Conservation (phyloP, 352 stramenopile species). For the Pythium angustatum region DNA sequence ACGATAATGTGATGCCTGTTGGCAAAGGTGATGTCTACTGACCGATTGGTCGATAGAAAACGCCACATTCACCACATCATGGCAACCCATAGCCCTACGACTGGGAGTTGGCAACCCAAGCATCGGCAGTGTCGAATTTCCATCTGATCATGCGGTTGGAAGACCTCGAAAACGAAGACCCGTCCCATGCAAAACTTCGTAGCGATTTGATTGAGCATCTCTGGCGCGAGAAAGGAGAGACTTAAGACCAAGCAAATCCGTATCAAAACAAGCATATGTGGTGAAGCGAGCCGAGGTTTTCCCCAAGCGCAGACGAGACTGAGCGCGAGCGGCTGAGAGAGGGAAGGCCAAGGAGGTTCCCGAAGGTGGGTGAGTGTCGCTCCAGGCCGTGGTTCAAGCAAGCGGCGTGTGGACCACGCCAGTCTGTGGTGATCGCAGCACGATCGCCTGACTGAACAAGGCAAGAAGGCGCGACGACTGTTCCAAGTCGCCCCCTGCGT, state of each 20-base stretch:
- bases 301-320: background rate
- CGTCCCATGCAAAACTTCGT: background rate
- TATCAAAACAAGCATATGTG: background rate
- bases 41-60: no score
- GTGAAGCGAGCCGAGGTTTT: background rate
- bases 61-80: no score
- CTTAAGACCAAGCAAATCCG: background rate
- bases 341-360: no score
- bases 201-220: slow-evolving; percentile 1
- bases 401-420: background rate
- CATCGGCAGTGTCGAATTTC: no score
- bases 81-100: no score
- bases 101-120: no score
- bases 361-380: no score
- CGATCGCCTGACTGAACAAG: background rate
- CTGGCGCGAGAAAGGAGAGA: background rate
- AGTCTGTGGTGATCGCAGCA: background rate
- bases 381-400: background rate
- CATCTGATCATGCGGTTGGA: no score
- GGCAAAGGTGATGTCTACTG: no score
- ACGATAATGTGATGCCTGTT: no score
- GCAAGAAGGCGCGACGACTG: background rate
- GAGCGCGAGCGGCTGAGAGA: background rate
- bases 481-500: background rate
- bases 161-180: background rate